Base-by-base conservation (phyloP, 441 rosid genomes). In the Mallotus repandus region DNA sequence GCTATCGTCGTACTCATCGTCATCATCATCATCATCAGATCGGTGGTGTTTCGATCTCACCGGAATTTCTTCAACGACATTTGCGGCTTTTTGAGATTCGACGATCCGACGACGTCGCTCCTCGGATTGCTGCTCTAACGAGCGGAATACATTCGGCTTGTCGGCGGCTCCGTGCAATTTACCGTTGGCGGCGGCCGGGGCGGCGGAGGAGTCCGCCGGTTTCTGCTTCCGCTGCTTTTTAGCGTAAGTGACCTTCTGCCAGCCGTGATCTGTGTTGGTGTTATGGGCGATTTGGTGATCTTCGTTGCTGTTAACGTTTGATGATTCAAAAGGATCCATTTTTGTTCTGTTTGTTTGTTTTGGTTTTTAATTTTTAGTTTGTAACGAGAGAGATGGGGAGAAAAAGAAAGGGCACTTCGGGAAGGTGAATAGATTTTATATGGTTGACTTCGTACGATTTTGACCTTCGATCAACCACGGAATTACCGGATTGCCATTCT, bases 161-260 rank as follows among this genome's bases (percentile, higher is more conserved):
- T 82, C 84, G 2, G 25, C 72, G n/a, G 74, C 83, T 18, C 85
- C 87, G 63, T 86, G 82, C 9, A 77, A 57, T 53, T 75, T 77
- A 48, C 72, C 68, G 64, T 48, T 65, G 32, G 32, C 32, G 32
- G 32, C 32, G 10, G 45, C 9, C 4, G 58, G 74, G 41, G 58
- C 76, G 48, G 70, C 45, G 22, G 63, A 72, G 25, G 83, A 68
- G 66, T 80, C 86, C 21, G 79, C 81, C 3, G 84, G 84, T 68
- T 84, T 89, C 74, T 74, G 85, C 83, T 86, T 92, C 18, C 90
- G 84, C 54, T 92, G 87, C 38, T 90, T 88, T 73, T 89, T 90
- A n/a, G 83, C 73, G 82, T 92, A 88, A 54, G 86, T 84, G 3
- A 92, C 97, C 76, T 87, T 89, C 69, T 88, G 87, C 96, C 97